Conservation (phyloP, 345 rosid species). For the Jatropha curcas region DNA sequence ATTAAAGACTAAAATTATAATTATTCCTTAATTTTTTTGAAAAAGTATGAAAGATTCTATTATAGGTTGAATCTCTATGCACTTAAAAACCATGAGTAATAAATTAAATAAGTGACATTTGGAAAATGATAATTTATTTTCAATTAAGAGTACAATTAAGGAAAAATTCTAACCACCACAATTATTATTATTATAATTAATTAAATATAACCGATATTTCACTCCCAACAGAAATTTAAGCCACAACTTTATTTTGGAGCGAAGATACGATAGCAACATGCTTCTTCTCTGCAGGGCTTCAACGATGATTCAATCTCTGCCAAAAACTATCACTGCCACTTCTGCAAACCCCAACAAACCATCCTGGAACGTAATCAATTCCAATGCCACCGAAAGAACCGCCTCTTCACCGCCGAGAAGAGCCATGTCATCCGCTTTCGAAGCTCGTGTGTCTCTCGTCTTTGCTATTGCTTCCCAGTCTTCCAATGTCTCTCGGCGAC, state of each 20-base stretch:
- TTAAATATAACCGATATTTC: too few relatives aligned
- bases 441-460: constrained; percentile 76
- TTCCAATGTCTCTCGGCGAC: constrained; percentile 68
- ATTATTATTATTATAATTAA: too few relatives aligned
- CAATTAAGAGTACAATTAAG: too few relatives aligned
- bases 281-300: constrained; percentile 33
- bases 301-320: constrained; percentile 25
- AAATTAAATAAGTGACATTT: too few relatives aligned
- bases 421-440: constrained; percentile 57
- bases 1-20: too few relatives aligned
- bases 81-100: too few relatives aligned
- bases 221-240: constrained; percentile 1
- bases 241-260: background rate
- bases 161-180: too few relatives aligned
- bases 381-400: constrained; percentile 35
- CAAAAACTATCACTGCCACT: background rate
- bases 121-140: too few relatives aligned
- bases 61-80: too few relatives aligned
- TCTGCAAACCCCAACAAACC: constrained; percentile 8
- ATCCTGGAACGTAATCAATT: constrained; percentile 27
- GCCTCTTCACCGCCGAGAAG: constrained; percentile 40
- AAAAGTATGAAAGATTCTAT: too few relatives aligned
- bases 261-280: constrained; percentile 16
- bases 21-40: too few relatives aligned
- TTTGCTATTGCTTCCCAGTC: constrained; percentile 82